phyloP scores from a whole-genome alignment of 345 rosid genomes.

The Bretschneidera sinensis region DNA sequence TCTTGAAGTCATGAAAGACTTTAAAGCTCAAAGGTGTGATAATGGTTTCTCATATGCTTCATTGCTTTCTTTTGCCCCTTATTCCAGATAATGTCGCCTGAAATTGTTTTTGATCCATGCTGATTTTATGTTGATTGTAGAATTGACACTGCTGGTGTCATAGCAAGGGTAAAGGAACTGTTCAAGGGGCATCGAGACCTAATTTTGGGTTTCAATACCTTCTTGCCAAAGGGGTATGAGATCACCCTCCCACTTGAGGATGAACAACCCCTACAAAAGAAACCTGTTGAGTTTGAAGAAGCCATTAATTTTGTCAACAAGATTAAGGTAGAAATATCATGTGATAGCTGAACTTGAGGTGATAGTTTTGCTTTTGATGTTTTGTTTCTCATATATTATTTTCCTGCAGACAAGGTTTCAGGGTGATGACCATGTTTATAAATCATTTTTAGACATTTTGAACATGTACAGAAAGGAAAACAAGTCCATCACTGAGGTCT shows the following conservation, averaged over 20 bases:
- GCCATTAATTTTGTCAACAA: slow-evolving; percentile 96
- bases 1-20: slow-evolving; percentile 98
- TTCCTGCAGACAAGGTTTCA: slow-evolving; percentile 81
- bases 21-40: slow-evolving; percentile 85
- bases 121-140: slow-evolving; percentile 33
- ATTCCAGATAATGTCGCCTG: slow-evolving; percentile 6
- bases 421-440: slow-evolving; percentile 91
- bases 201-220: slow-evolving; percentile 92
- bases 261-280: slow-evolving; percentile 66
- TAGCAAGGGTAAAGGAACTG: slow-evolving; percentile 83
- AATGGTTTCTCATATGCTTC: slow-evolving; percentile 1
- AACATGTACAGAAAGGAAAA: slow-evolving; percentile 93
- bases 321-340: slow-evolving; percentile 54
- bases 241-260: slow-evolving; percentile 72
- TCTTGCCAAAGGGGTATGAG: slow-evolving; percentile 94
- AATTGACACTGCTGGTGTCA: slow-evolving; percentile 90
- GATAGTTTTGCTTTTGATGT: slow-evolving; percentile 5
- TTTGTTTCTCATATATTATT: slow-evolving; percentile 11
- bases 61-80: background rate
- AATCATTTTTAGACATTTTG: slow-evolving; percentile 86
- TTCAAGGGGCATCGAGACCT: slow-evolving; percentile 84
- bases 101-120: slow-evolving; percentile 12
- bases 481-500: slow-evolving; percentile 85
- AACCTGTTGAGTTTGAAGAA: slow-evolving; percentile 93
- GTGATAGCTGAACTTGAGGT: slow-evolving; percentile 7